Percentiles rank a stretch among this genome's conserved stretches.
Evolutionary conservation across 2,329 filamentous ascomycete genomes (phyloP).

Genomic region (Fusarium sp.): DNA sequence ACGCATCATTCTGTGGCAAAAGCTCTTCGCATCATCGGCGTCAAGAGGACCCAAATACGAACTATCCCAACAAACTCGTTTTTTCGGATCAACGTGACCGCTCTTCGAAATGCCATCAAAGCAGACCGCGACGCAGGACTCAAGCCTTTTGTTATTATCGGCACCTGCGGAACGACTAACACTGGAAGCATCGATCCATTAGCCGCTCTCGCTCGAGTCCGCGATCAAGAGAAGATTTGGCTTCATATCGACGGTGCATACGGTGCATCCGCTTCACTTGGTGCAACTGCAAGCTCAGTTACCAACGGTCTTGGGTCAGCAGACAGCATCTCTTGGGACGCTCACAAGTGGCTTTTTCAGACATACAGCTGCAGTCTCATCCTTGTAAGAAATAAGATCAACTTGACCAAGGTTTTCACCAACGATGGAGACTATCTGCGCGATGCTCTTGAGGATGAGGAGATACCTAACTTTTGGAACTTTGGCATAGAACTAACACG

Average conservation of each 20-base stretch:
- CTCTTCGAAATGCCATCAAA: slow-evolving; percentile 1
- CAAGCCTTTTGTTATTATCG: slow-evolving; percentile 13
- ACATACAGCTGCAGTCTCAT: slow-evolving; percentile 27
- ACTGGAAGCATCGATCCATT: slow-evolving; percentile 14
- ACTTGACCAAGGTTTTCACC: slow-evolving; percentile 7
- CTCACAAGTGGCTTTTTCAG: slow-evolving; percentile 22
- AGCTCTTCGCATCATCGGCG: slow-evolving; percentile 7
- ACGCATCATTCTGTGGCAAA: slow-evolving; percentile 23
- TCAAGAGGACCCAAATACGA: slow-evolving; percentile 2
- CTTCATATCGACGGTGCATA: slow-evolving; percentile 25
- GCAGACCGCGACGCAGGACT: slow-evolving; percentile 1
- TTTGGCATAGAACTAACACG: slow-evolving; percentile 19
- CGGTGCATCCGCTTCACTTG: slow-evolving; percentile 12
- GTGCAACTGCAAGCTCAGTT: not conserved
- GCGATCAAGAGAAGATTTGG: slow-evolving; percentile 14
- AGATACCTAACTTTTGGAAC: slow-evolving; percentile 29
- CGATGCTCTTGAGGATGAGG: slow-evolving; percentile 21
- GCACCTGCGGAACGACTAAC: slow-evolving; percentile 21
- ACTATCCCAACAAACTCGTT: not conserved
- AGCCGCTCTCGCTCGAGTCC: not conserved
- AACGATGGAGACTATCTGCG: slow-evolving; percentile 25
- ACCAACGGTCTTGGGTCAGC: slow-evolving; percentile 2
- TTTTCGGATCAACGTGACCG: not conserved
- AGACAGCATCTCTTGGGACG: slow-evolving; percentile 31
- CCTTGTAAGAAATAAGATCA: not conserved